A percentile compares a stretch with the other conserved stretches of the same genome.
phyloP scores from a whole-genome alignment of 257 asterid genomes.

The Scutellaria barbata region DNA sequence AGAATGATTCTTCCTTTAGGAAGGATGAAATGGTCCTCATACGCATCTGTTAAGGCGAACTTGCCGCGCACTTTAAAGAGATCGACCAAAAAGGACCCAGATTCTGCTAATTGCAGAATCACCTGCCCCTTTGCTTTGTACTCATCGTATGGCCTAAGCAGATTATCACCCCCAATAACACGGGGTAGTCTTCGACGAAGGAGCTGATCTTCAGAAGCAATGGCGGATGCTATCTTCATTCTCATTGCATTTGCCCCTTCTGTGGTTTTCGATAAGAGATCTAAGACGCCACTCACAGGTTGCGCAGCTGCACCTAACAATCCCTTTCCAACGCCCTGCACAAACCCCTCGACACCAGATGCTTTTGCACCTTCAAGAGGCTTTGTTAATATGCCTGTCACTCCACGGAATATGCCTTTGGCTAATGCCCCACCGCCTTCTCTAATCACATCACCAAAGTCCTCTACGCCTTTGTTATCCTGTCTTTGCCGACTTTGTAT shows the following conservation, averaged over 20 bases:
- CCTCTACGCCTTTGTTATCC: conserved; percentile 98
- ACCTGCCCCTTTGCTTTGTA: conserved; percentile 95
- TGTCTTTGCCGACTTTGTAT: conserved; percentile 97
- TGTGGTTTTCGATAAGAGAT: conserved; percentile 94
- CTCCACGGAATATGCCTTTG: conserved; percentile 95
- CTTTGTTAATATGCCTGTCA: conserved; percentile 95
- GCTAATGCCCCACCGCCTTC: conserved; percentile 99
- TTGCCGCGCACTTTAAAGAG: conserved; percentile 96
- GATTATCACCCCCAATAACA: conserved; percentile 91
- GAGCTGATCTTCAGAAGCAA: conserved; percentile 97
- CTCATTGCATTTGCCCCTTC: conserved; percentile 99
- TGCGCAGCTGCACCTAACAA: conserved; percentile 98
- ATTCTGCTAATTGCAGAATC: conserved; percentile 89
- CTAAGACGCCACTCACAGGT: conserved; percentile 98
- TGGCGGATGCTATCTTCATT: conserved; percentile 94
- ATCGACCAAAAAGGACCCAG: conserved; percentile 92
- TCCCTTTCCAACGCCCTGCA: conserved; percentile 99
- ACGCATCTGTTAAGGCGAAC: conserved; percentile 93
- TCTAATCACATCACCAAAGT: conserved; percentile 93
- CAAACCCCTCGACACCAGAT: conserved; percentile 99
- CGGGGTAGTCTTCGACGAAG: conserved; percentile 94
- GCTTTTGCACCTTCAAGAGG: conserved; percentile 99
- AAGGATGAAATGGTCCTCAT: conserved; percentile 85
- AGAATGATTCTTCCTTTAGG: conserved; percentile 88
- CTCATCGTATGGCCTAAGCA: conserved; percentile 90